These are phyloP conservation scores for Talaromyces liani DNA, from an alignment of 495 filamentous ascomycete genomes.

Conservation along the genomic window DNA sequence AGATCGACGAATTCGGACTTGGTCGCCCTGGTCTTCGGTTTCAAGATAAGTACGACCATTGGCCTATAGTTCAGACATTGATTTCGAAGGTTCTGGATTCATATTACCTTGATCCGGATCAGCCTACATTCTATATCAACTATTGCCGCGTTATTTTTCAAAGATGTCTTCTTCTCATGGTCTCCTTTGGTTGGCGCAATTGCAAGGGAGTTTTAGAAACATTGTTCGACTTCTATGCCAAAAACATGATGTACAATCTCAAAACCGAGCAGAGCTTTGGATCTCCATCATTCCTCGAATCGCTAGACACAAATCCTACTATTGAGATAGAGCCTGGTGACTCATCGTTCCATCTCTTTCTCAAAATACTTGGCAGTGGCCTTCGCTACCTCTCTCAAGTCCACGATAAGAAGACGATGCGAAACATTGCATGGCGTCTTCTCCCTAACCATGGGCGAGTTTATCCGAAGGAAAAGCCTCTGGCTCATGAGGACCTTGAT, in stretches of 20 bases:
- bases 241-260: slow-evolving; percentile 63
- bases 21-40: slow-evolving; percentile 50
- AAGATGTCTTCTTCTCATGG: slow-evolving; percentile 72
- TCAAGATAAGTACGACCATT: slow-evolving; percentile 53
- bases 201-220: slow-evolving; percentile 70
- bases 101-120: slow-evolving; percentile 48
- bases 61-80: slow-evolving; percentile 60
- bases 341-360: slow-evolving; percentile 84
- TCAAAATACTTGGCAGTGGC: slow-evolving; percentile 72
- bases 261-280: slow-evolving; percentile 67
- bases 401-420: slow-evolving; percentile 63
- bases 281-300: slow-evolving; percentile 72
- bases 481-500: slow-evolving; percentile 71
- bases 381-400: slow-evolving; percentile 51
- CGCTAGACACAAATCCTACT: slow-evolving; percentile 55
- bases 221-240: slow-evolving; percentile 88
- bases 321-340: slow-evolving; percentile 61
- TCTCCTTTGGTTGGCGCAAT: slow-evolving; percentile 78
- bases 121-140: slow-evolving; percentile 61
- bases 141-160: slow-evolving; percentile 70
- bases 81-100: slow-evolving; percentile 55
- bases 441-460: slow-evolving; percentile 84
- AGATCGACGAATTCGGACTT: slow-evolving; percentile 65
- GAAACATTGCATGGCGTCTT: slow-evolving; percentile 68
- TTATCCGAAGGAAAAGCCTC: slow-evolving; percentile 73